These are phyloP conservation scores for Blastobotrys buckinghamii DNA, from an alignment of 1,139 yeast species.

Conservation along the genomic window DNA sequence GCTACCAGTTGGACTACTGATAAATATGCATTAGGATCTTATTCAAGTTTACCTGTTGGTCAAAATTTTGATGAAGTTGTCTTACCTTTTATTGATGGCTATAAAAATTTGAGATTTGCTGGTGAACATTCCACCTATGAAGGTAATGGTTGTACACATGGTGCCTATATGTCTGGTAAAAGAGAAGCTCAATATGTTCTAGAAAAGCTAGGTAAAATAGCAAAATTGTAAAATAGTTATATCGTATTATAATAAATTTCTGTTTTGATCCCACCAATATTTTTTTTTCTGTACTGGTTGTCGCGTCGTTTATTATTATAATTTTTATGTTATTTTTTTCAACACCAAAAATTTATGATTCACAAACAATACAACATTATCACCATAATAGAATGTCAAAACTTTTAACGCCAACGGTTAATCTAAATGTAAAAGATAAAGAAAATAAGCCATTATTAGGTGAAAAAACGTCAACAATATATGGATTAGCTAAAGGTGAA, in stretches of 20 bases:
- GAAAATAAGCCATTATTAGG: neutral
- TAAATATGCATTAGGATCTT: conserved; percentile 67
- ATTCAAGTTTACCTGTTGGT: conserved; percentile 59
- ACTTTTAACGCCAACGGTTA: conserved; percentile 3
- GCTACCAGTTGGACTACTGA: conserved; percentile 67
- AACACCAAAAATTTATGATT: neutral
- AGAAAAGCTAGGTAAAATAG: neutral
- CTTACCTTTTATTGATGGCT: conserved; percentile 50
- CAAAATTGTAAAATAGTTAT: neutral
- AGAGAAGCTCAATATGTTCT: conserved; percentile 52
- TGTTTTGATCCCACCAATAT: neutral
- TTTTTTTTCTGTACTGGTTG: neutral
- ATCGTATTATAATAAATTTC: neutral
- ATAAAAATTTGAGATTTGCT: conserved; percentile 61
- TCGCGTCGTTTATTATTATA: no score
- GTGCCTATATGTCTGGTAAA: conserved; percentile 67
- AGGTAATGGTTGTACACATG: conserved; percentile 81
- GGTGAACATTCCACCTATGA: conserved; percentile 74
- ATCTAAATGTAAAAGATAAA: conserved; percentile 4
- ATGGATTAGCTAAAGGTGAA: conserved; percentile 12
- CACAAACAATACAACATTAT: neutral
- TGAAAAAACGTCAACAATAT: neutral
- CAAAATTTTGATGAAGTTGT: conserved; percentile 61
- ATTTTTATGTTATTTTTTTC: neutral
- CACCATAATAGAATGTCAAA: neutral